Percentiles rank a stretch among this genome's conserved stretches.
phyloP scores from a whole-genome alignment of 2,329 filamentous ascomycete genomes.

The Periconia macrospinosa region DNA sequence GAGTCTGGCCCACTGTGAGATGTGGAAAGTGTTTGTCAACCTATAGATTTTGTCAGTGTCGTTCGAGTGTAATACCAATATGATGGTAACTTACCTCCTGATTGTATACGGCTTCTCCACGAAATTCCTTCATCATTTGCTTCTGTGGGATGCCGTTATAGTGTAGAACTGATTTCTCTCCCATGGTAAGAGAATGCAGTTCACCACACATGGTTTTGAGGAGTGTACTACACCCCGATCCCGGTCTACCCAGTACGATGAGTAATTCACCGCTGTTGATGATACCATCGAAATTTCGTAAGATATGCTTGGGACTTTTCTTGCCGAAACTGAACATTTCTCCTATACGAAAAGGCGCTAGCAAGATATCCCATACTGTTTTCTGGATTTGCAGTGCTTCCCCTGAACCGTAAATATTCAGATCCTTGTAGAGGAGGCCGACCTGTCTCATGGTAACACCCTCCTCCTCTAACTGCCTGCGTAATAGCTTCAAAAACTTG shows the following conservation, averaged over 20 bases:
- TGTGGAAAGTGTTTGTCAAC: slow-evolving; percentile 59
- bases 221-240: slow-evolving; percentile 65
- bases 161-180: slow-evolving; percentile 56
- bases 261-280: slow-evolving; percentile 55
- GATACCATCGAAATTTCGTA: slow-evolving; percentile 57
- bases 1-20: slow-evolving; percentile 57
- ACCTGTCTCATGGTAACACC: slow-evolving; percentile 57
- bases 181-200: slow-evolving; percentile 59
- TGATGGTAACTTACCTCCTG: slow-evolving; percentile 32
- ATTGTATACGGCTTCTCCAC: slow-evolving; percentile 51
- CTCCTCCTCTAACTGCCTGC: slow-evolving; percentile 57
- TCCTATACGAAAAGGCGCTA: slow-evolving; percentile 59
- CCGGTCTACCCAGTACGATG: slow-evolving; percentile 52
- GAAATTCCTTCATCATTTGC: slow-evolving; percentile 51
- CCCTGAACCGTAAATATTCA: slow-evolving; percentile 69
- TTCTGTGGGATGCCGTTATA: slow-evolving; percentile 59
- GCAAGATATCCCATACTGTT: slow-evolving; percentile 63
- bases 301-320: slow-evolving; percentile 57
- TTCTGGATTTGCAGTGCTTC: slow-evolving; percentile 69
- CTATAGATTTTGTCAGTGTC: slow-evolving; percentile 4
- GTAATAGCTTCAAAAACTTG: slow-evolving; percentile 55
- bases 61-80: background rate
- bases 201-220: slow-evolving; percentile 65
- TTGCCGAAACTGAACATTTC: slow-evolving; percentile 57
- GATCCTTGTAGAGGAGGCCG: slow-evolving; percentile 65